These are phyloP conservation scores for Sanghuangporus sanghuang DNA, from an alignment of 1,284 basidiomycete species.

Conservation along the genomic window DNA sequence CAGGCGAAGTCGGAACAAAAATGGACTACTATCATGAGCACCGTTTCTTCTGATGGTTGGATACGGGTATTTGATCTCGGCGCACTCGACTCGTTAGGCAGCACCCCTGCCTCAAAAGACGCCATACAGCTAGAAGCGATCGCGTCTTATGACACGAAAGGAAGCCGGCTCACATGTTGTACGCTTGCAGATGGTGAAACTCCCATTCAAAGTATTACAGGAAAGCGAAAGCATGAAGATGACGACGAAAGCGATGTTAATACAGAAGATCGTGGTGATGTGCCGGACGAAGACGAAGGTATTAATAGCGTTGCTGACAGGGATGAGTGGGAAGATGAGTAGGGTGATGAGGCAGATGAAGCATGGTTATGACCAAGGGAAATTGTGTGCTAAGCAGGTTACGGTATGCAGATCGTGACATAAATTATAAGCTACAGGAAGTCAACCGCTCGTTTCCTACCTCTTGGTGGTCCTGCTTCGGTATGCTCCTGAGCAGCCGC, in stretches of 20 bases:
- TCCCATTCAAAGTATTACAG: conserved; percentile 23
- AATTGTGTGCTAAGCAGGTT: not conserved
- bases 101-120: conserved; percentile 20
- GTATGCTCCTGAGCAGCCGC: not conserved
- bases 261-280: conserved; percentile 24
- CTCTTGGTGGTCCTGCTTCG: conserved; percentile 28
- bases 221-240: conserved; percentile 36
- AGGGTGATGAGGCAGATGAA: conserved; percentile 19
- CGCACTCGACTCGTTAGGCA: conserved; percentile 30
- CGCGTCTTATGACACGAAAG: conserved; percentile 76
- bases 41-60: conserved; percentile 81
- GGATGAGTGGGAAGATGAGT: not conserved
- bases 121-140: conserved; percentile 46
- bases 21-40: conserved; percentile 62
- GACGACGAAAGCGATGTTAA: conserved; percentile 23
- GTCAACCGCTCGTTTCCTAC: conserved; percentile 24
- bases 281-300: conserved; percentile 22
- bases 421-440: conserved; percentile 18
- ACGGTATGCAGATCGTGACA: not conserved
- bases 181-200: conserved; percentile 58
- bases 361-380: not conserved
- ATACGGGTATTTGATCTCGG: conserved; percentile 77
- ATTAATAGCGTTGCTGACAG: conserved; percentile 9
- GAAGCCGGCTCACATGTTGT: conserved; percentile 78
- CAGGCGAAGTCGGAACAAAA: conserved; percentile 21